Evolutionary conservation across 2,329 filamentous ascomycete genomes (phyloP), one percentile per base, ranked within the genome.

Genomic region (Septoria petroselini): DNA sequence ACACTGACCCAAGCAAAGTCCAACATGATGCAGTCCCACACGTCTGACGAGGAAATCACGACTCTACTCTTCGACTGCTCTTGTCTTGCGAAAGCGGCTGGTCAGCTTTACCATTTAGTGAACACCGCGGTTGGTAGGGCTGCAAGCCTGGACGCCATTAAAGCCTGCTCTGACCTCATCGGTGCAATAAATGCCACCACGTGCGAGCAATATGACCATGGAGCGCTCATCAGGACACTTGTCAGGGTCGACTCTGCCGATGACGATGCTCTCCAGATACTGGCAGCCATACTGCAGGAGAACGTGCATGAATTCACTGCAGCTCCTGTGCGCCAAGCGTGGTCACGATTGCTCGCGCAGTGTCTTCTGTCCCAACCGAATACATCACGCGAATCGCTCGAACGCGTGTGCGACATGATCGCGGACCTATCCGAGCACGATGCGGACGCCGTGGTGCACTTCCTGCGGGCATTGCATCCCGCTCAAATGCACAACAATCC

Each of bases 91-190:
- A 38, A 6, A n/a, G 31, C 43, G 9, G 35, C 30, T 8, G 43
- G 43, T 17, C 27, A 43, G 19, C n/a, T 62, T 11, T 55, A 53
- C 31, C 42, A 52, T 27, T 17, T 23, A 8, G 57, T 54, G 39
- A 31, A 38, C 7, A 72, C 69, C 42, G 57, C 66, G 1, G 62
- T 70, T 19, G 63, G 65, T 6, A 64, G 63, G 50, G 61, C 65
- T 3, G 65, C 67, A 5, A 43, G 45, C 14, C 19, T 53, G 17
- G 45, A 53, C 37, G 45, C 45, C 2, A 15, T 53, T 9, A 34
- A 45, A 30, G 41, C 41, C 7, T 53, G 50, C 41, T 49, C 45
- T 11, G 45, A 30, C 2, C 17, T 45, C 9, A 18, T 31, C 4
- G 27, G 29, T 4, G 35, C 34, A 6, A 40, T 47, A 25, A 47